Conservation (phyloP, 2,329 filamentous ascomycete species). For the Ophiosphaerella korrae region DNA sequence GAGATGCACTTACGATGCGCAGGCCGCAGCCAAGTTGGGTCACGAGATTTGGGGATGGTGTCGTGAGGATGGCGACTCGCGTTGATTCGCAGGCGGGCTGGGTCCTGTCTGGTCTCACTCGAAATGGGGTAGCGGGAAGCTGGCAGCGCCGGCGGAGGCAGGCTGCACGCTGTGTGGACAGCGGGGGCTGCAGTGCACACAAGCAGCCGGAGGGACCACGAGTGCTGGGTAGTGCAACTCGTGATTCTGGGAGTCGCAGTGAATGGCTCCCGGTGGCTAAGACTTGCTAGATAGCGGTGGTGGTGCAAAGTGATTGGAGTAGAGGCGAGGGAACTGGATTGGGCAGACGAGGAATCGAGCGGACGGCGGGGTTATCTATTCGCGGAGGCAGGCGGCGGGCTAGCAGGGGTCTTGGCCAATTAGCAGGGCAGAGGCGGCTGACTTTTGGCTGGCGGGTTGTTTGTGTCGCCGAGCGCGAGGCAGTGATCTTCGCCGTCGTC, state of each 20-base stretch:
- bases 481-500: too few relatives aligned
- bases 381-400: conserved; percentile 12
- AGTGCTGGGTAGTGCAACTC: conserved; percentile 33
- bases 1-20: conserved; percentile 41
- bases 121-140: background rate
- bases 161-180: conserved; percentile 22
- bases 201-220: conserved; percentile 22
- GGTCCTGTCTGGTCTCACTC: conserved; percentile 26
- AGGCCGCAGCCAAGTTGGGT: conserved; percentile 39
- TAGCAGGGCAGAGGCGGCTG: conserved; percentile 7
- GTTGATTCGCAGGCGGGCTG: conserved; percentile 28
- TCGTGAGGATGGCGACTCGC: conserved; percentile 31
- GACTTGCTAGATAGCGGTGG: conserved; percentile 11
- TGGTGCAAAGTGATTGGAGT: conserved; percentile 38
- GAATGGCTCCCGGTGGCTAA: conserved; percentile 11
- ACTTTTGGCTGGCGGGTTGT: too few relatives aligned
- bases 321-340: conserved; percentile 31
- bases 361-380: conserved; percentile 25
- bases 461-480: too few relatives aligned
- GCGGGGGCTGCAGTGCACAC: conserved; percentile 18
- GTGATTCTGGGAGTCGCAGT: conserved; percentile 23
- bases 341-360: conserved; percentile 26
- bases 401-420: conserved; percentile 22
- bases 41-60: conserved; percentile 39
- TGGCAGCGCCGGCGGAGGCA: conserved; percentile 10